These are phyloP conservation scores for Curvularia lunata DNA, from an alignment of 2,329 filamentous ascomycete species.

Conservation along the genomic window DNA sequence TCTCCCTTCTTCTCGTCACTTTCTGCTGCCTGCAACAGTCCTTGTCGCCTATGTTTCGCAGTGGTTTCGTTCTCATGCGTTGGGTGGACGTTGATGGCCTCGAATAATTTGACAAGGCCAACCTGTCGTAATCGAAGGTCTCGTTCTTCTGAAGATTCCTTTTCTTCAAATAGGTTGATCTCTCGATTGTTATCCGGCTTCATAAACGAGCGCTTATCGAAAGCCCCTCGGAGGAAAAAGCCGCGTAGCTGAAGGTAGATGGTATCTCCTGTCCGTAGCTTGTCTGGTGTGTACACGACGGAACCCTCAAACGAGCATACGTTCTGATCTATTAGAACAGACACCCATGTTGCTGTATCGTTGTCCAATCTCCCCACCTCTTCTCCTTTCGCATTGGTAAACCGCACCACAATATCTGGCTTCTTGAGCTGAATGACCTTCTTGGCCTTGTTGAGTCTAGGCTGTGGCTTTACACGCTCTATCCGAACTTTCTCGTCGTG, in stretches of 20 bases:
- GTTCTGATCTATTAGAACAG: slow-evolving; percentile 86
- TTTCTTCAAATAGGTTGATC: slow-evolving; percentile 78
- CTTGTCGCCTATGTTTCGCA: slow-evolving; percentile 80
- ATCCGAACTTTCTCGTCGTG: slow-evolving; percentile 86
- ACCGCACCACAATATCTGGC: slow-evolving; percentile 87
- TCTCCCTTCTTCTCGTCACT: slow-evolving; percentile 74
- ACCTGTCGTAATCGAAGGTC: slow-evolving; percentile 83
- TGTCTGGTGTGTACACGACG: slow-evolving; percentile 88
- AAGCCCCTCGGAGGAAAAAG: slow-evolving; percentile 75
- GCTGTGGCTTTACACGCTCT: slow-evolving; percentile 79
- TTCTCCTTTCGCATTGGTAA: slow-evolving; percentile 77
- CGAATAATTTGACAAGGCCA: slow-evolving; percentile 83
- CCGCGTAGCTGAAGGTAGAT: slow-evolving; percentile 88
- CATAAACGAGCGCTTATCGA: slow-evolving; percentile 68
- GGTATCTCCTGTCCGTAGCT: slow-evolving; percentile 86
- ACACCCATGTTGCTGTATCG: slow-evolving; percentile 89
- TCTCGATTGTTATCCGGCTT: slow-evolving; percentile 72
- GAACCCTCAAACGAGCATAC: slow-evolving; percentile 85
- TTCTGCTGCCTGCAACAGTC: slow-evolving; percentile 85
- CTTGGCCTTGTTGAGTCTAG: slow-evolving; percentile 47
- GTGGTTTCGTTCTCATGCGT: slow-evolving; percentile 75
- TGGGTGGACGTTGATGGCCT: slow-evolving; percentile 84
- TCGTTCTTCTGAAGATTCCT: slow-evolving; percentile 85
- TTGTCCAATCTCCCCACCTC: slow-evolving; percentile 88
- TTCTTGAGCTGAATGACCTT: slow-evolving; percentile 66